Conservation (phyloP, 176 grass and related monocot species). For the Musa troglodytarum region DNA sequence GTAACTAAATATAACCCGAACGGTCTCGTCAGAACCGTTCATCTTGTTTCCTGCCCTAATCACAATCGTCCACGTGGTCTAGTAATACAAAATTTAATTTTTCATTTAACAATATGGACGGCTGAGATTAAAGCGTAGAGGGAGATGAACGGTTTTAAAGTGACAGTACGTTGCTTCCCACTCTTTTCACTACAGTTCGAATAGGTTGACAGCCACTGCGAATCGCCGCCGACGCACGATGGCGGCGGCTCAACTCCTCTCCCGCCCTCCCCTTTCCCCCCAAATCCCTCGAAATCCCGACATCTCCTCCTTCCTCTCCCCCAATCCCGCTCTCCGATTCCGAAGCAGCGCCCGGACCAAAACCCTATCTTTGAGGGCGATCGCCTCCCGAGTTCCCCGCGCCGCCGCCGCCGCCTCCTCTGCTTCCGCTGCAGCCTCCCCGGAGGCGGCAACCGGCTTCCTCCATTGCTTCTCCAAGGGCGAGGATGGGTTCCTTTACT, state of each 20-base stretch:
- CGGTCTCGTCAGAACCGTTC: too few relatives aligned
- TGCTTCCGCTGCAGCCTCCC: not conserved
- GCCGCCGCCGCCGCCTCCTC: not conserved
- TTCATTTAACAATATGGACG: too few relatives aligned
- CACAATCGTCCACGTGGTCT: too few relatives aligned
- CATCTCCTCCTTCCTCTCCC: not conserved
- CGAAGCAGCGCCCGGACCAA: not conserved
- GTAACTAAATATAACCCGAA: too few relatives aligned
- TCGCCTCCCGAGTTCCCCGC: conserved; percentile 18
- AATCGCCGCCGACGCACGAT: conserved; percentile 7
- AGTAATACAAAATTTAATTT: too few relatives aligned
- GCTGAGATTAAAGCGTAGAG: not conserved
- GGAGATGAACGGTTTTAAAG: not conserved
- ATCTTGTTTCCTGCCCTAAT: too few relatives aligned
- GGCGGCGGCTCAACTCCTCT: conserved; percentile 51
- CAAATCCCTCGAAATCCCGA: conserved; percentile 11
- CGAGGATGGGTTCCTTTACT: conserved; percentile 65
- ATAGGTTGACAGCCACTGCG: not conserved
- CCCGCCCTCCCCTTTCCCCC: conserved; percentile 23
- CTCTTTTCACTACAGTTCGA: not conserved
- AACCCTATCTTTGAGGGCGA: conserved; percentile 22
- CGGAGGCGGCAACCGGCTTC: conserved; percentile 19
- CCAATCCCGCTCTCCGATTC: conserved; percentile 1
- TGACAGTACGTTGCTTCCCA: not conserved
- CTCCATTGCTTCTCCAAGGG: conserved; percentile 67